Evolutionary conservation across 176 grass and related monocot genomes (phyloP), one percentile per base, ranked within the genome.

Genomic region (Lolium multiflorum): DNA sequence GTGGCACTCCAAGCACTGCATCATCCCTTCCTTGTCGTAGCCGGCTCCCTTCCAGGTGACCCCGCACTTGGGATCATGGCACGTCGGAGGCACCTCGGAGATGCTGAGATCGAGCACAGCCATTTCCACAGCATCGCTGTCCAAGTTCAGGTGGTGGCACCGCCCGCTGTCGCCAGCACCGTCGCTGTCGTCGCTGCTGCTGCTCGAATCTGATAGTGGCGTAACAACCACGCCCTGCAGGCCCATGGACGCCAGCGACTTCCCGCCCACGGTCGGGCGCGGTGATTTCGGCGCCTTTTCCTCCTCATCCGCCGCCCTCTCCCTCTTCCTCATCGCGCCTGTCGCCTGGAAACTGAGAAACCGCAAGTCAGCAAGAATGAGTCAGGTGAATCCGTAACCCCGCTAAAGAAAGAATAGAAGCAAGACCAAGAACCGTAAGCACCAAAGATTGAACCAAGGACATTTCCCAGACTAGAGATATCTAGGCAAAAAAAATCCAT

Each of bases 1-100:
- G 44, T 62, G 17, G 68, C 91, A 98, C 12, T 94, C 84, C 44
- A 89, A 79, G 89, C 93, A 96, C 37, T 91, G 71, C 91, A 89
- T 76, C 48, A 76, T 76, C 22, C 72, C 72, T 28, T 51, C 14
- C 22, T 76, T 26, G 24, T 51, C 14, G 47, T 31, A 7, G 52
- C 22, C 24, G 72, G 13, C 72, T 54, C 37, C 91, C 47, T 37
- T 62, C n/a, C 47, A 71, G 25, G 82, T 25, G 6, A 51, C 21
- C 16, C 66, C 17, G 13, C 87, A 54, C 47, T 56, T 16, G 81
- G 41, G 88, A 58, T 61, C 52, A 59, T 63, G 59, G 11, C 92
- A 98, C 3, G 15, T 54, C 2, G 83, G 79, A 9, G 49, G 47
- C 54, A 21, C 37, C 22, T 57, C n/a, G 13, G 76, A 82, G 71